Evolutionary conservation across 2,329 filamentous ascomycete species (phyloP).

Genomic region (Massarina eburnea): DNA sequence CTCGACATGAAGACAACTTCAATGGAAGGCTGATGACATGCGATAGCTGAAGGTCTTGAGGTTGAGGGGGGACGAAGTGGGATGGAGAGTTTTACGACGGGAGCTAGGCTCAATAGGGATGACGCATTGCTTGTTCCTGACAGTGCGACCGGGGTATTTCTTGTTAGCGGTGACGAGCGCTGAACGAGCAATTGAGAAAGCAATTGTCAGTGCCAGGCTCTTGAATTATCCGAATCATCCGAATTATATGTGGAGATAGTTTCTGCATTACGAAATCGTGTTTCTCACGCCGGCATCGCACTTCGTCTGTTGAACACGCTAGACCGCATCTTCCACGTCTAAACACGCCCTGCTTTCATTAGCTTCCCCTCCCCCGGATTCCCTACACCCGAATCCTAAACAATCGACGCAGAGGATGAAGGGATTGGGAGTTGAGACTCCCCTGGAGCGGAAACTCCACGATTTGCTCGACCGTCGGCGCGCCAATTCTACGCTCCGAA

Average conservation of each 20-base stretch:
- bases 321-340: background rate
- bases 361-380: conserved; percentile 1
- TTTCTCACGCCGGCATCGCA: background rate
- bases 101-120: conserved; percentile 2
- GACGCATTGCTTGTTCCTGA: conserved; percentile 10
- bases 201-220: background rate
- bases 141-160: background rate
- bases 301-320: background rate
- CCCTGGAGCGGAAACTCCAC: conserved; percentile 27
- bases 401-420: conserved; percentile 12
- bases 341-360: background rate
- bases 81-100: background rate
- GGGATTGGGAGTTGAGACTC: background rate
- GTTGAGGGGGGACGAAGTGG: background rate
- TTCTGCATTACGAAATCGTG: background rate
- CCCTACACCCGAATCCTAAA: background rate
- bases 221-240: too few species aligned
- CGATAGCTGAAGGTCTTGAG: background rate
- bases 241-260: too few species aligned
- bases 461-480: conserved; percentile 45
- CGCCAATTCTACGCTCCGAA: conserved; percentile 35
- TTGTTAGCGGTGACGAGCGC: background rate
- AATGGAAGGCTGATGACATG: background rate
- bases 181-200: background rate
- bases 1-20: conserved; percentile 41